Evolutionary conservation across 2,329 filamentous ascomycete genomes (phyloP), one percentile per base, ranked within the genome.

Genomic region (Aspergillus sergii): DNA sequence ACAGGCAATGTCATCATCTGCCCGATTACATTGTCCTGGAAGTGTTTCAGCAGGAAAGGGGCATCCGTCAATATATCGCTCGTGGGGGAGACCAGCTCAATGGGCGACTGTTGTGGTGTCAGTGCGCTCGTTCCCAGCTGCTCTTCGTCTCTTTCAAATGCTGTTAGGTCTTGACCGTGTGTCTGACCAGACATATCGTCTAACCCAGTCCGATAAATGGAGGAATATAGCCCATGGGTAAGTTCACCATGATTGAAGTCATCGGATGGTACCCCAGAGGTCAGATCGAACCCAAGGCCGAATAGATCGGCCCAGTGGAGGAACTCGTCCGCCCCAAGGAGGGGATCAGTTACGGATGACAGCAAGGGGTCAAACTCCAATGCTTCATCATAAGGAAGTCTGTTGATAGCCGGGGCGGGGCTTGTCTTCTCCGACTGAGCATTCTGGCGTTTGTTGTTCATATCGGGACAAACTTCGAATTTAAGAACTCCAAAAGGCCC

Each of bases 271-370:
- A 43, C 19, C 26, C 50, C 46, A n/a, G 48, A 48, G 21, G n/a
- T 58, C 54, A 56, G 63, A 3, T 73, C 71, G n/a, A 69, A 70
- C 7, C 69, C 69, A 21, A 76, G 67, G 30, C 72, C 73, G 8
- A 77, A 68, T 0, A 77, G 60, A 54, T 77, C 74, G 1, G 75
- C 73, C 74, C 74, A 77, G 34, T 75, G 73, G 4, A 76, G 57
- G 19, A 74, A 73, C 55, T 75, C 74, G 26, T 75, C 70, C 50
- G 75, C 69, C 23, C 69, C 60, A 1, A 66, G 64, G 9, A 72
- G 50, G 5, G 70, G 68, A 28, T 71, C 71, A 11, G 69, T 61
- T 23, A 66, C 68, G 1, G 66, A 69, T 6, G 36, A 63, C 9
- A 57, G 34, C 12, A 57, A 39, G 5, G 58, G 48, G 36, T 39